Conservation (phyloP, 495 filamentous ascomycete genomes). For the Emericellopsis terricola region DNA sequence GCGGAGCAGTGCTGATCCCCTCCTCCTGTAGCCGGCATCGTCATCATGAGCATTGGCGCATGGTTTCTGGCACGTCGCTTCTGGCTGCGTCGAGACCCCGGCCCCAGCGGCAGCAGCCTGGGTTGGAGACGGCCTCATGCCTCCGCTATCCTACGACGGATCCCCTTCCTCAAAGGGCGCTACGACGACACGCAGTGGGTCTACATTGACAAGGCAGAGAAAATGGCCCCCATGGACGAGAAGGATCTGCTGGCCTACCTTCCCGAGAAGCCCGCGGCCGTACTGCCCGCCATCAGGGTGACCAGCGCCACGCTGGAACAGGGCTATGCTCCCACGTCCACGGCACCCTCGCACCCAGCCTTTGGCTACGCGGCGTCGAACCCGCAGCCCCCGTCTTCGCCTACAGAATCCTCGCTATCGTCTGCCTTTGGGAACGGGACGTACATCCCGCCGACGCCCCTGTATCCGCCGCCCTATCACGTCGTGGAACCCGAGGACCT, state of each 20-base stretch:
- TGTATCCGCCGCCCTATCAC: constrained; percentile 6
- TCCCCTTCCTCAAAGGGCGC: background rate
- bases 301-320: too few species aligned
- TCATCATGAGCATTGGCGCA: too few species aligned
- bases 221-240: background rate
- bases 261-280: background rate
- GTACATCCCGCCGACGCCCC: constrained; percentile 2
- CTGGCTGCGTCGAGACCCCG: too few species aligned
- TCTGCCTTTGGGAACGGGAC: background rate
- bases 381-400: constrained; percentile 1
- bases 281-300: too few species aligned
- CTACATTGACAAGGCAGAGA: background rate
- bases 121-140: too few species aligned
- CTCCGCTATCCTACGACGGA: too few species aligned
- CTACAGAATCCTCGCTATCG: background rate
- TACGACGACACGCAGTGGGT: background rate
- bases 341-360: background rate
- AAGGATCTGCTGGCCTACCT: background rate
- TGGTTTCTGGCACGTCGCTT: background rate
- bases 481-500: background rate
- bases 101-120: too few species aligned
- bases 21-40: too few species aligned
- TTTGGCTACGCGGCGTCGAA: too few species aligned
- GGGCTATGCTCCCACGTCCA: too few species aligned
- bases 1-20: too few species aligned